Evolutionary conservation across 2,329 filamentous ascomycete genomes (phyloP), one percentile per base, ranked within the genome.

Genomic region (Neurospora crassa): DNA sequence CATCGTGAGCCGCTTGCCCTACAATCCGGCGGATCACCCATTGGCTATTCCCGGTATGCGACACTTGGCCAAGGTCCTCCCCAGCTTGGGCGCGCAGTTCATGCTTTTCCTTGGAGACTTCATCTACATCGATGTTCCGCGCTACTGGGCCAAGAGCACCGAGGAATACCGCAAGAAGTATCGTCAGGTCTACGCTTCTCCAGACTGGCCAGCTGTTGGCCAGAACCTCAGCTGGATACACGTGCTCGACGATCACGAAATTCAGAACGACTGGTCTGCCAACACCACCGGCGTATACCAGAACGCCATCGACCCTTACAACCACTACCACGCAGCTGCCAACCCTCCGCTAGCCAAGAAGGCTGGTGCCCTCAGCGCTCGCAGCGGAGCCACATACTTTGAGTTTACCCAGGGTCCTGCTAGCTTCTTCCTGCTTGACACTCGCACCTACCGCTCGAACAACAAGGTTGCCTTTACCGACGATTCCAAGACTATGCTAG

Each of bases 161-260:
- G 89, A 92, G 70, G 89, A 94, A 77, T 99, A 97, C 79, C 89
- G 94, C 68, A 89, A 93, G 78, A 94, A 97, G 78, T 99, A 99
- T 78, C 90, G 95, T 24, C 93, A 96, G 76, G 90, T 97, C n/a
- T 99, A 99, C 78, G 91, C 93, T 0, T 97, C 94, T 2, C 95
- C 95, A 0, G 95, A 97, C 74, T 99, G 96, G 96, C 84, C 88
- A 0, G 83, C 89, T 0, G 89, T 92, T 12, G 89, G 89, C 0
- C 86, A 91, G 75, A 90, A 93, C 70, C 84, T 98, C n/a, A 96
- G 94, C 76, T 99, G 96, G 96, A 93, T 98, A 67, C 96, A 99
- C 78, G 94, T 97, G 2, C 87, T 97, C 7, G 96, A 99, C 78
- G 96, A 99, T 79, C 96, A 99, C 77, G 96, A 99, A 79, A 97